These are phyloP conservation scores for Alternaria dauci DNA, from an alignment of 2,329 filamentous ascomycete species.

Conservation along the genomic window DNA sequence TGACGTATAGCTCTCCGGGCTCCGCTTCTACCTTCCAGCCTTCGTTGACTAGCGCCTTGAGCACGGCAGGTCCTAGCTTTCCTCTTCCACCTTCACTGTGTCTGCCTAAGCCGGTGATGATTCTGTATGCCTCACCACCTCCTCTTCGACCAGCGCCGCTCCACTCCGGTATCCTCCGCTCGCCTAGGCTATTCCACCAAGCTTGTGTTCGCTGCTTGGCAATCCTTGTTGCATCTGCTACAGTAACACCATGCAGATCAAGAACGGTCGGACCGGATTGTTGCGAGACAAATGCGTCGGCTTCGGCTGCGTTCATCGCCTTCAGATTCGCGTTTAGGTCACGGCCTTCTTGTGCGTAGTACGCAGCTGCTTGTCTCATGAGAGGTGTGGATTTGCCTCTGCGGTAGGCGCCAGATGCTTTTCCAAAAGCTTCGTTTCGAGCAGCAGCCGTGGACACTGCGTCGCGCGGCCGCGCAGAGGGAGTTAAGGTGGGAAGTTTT, in stretches of 20 bases:
- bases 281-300: slow-evolving; percentile 72
- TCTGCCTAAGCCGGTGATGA: slow-evolving; percentile 82
- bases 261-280: slow-evolving; percentile 74
- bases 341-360: slow-evolving; percentile 76
- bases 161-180: slow-evolving; percentile 62
- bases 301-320: slow-evolving; percentile 68
- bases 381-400: slow-evolving; percentile 73
- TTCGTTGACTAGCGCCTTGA: slow-evolving; percentile 74
- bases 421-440: slow-evolving; percentile 61
- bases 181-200: slow-evolving; percentile 82
- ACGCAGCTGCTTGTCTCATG: slow-evolving; percentile 76
- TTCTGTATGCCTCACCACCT: slow-evolving; percentile 66
- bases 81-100: slow-evolving; percentile 82
- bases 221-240: slow-evolving; percentile 82
- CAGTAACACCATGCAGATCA: slow-evolving; percentile 85
- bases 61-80: slow-evolving; percentile 81
- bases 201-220: slow-evolving; percentile 69
- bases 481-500: slow-evolving; percentile 37
- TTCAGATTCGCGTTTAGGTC: slow-evolving; percentile 68
- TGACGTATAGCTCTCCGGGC: slow-evolving; percentile 75
- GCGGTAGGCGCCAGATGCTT: slow-evolving; percentile 67
- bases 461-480: slow-evolving; percentile 51
- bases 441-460: slow-evolving; percentile 55
- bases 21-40: slow-evolving; percentile 84
- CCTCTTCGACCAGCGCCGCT: slow-evolving; percentile 55